Percentiles rank a stretch among this genome's conserved stretches.
These are phyloP conservation scores for Phytophthora pistaciae DNA, from an alignment of 352 stramenopile species.

Conservation along the genomic window DNA sequence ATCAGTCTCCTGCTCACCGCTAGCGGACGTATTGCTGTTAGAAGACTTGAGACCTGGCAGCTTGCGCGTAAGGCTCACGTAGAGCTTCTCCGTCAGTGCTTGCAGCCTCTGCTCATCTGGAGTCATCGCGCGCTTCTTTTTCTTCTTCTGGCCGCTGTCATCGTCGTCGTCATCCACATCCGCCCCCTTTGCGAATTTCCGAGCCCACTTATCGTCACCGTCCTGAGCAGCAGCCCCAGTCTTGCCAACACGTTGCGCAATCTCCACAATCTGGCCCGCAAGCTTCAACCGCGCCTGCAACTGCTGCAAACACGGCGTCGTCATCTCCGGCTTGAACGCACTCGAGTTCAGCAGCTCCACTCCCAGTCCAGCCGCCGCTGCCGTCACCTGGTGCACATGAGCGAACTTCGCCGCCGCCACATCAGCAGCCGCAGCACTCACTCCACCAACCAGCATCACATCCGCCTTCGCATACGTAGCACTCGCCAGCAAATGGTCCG, in stretches of 20 bases:
- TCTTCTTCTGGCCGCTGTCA: conserved; percentile 49
- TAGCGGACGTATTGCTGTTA: not conserved
- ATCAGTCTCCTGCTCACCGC: conserved; percentile 23
- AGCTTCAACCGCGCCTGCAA: conserved; percentile 63
- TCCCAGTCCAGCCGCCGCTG: conserved; percentile 16
- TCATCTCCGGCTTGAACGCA: conserved; percentile 40
- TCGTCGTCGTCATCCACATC: conserved; percentile 63
- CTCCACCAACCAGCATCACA: conserved; percentile 44
- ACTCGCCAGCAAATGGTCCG: conserved; percentile 60
- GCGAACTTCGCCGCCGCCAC: conserved; percentile 51
- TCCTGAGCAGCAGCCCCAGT: conserved; percentile 24
- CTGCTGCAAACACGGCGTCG: conserved; percentile 44
- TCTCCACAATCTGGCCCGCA: conserved; percentile 63
- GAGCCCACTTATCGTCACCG: conserved; percentile 67
- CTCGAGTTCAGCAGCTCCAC: conserved; percentile 12
- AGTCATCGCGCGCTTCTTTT: conserved; percentile 42
- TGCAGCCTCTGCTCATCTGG: conserved; percentile 79
- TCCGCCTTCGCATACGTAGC: conserved; percentile 40
- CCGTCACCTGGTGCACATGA: conserved; percentile 34
- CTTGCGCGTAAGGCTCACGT: conserved; percentile 58
- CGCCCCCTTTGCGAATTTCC: conserved; percentile 62
- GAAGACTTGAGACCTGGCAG: conserved; percentile 21
- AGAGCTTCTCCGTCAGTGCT: conserved; percentile 77
- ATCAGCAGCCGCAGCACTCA: conserved; percentile 13
- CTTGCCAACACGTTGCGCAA: conserved; percentile 50